Percentiles rank a stretch among this genome's conserved stretches.
Conservation (phyloP, 2,329 filamentous ascomycete species). For the Xylariomycetidae sp. region DNA sequence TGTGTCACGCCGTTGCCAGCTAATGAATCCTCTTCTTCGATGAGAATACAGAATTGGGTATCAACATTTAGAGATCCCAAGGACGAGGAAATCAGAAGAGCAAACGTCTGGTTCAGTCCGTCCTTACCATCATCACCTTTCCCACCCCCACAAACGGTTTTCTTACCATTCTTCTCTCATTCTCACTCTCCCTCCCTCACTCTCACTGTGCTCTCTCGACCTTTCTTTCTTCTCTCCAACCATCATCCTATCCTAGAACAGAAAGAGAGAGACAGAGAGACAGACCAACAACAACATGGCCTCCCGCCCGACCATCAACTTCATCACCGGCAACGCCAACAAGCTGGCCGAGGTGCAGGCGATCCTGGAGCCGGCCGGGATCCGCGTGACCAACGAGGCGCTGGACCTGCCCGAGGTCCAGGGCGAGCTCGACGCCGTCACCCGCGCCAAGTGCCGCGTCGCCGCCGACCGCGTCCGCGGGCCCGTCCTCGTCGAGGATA, state of each 20-base stretch:
- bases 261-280: conserved; percentile 24
- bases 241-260: too few species aligned
- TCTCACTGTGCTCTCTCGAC: too few species aligned
- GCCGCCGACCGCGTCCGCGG: conserved; percentile 68
- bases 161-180: too few species aligned
- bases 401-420: conserved; percentile 87
- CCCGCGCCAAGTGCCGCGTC: conserved; percentile 74
- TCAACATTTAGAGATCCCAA: conserved; percentile 5
- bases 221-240: too few species aligned
- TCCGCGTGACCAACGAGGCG: conserved; percentile 66
- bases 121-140: too few species aligned
- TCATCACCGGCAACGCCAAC: conserved; percentile 95
- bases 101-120: neutral
- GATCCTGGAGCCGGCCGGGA: conserved; percentile 62
- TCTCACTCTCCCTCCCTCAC: too few species aligned
- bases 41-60: neutral
- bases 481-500: conserved; percentile 93
- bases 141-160: too few species aligned
- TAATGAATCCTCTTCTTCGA: too few species aligned
- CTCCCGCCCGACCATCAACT: conserved; percentile 56
- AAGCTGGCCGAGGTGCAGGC: conserved; percentile 86
- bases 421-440: conserved; percentile 87
- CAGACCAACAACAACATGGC: conserved; percentile 32
- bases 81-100: neutral
- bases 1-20: too few species aligned